Conservation (phyloP, 768 basidiomycete genomes). For the Podaxis sp. region DNA sequence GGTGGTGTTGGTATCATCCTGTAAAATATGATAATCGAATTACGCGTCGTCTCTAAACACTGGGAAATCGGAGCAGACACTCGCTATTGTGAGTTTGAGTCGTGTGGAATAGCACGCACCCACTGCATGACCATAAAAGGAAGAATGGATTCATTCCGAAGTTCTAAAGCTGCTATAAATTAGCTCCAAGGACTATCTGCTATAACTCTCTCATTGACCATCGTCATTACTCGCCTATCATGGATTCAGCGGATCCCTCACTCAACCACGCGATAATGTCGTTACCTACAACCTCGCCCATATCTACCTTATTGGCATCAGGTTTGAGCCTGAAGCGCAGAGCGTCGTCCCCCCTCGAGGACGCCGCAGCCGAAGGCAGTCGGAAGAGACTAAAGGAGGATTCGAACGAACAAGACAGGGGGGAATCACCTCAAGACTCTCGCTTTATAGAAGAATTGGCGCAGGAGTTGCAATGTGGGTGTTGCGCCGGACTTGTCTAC, state of each 20-base stretch:
- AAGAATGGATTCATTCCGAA: conserved; percentile 2
- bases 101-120: neutral
- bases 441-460: conserved; percentile 60
- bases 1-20: neutral
- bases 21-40: neutral
- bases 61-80: neutral
- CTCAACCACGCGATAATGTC: neutral
- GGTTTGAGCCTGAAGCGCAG: conserved; percentile 51
- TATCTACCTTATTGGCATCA: conserved; percentile 16
- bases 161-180: conserved; percentile 8
- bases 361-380: conserved; percentile 41
- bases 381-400: conserved; percentile 64
- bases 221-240: conserved; percentile 4
- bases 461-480: conserved; percentile 82
- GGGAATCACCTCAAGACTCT: conserved; percentile 15
- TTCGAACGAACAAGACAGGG: conserved; percentile 16
- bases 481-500: conserved; percentile 82
- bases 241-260: conserved; percentile 15
- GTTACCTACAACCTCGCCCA: conserved; percentile 12
- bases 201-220: neutral
- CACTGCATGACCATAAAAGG: conserved; percentile 8
- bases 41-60: neutral
- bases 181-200: conserved; percentile 10
- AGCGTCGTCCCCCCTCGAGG: conserved; percentile 60
- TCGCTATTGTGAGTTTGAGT: neutral